Evolutionary conservation across 2,329 filamentous ascomycete genomes (phyloP).

Genomic region (Hymenotorrendiella dingleyae): DNA sequence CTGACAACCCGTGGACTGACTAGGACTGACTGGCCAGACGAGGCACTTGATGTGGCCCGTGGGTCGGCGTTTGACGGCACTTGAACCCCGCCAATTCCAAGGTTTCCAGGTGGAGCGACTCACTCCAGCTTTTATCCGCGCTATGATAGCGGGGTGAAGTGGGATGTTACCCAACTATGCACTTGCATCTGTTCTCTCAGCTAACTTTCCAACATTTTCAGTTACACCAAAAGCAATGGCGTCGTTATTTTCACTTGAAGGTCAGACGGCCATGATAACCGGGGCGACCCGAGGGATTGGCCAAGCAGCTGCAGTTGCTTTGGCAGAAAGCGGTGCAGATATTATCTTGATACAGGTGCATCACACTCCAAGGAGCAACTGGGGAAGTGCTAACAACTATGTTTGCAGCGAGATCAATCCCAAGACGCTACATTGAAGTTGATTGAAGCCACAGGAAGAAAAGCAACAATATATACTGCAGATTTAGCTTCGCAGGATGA

Average conservation of each 20-base stretch:
- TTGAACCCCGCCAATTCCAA: too few relatives aligned
- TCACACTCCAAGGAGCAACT: not conserved
- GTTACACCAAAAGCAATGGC: too few relatives aligned
- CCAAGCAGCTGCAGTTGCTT: conserved; percentile 32
- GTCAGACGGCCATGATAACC: conserved; percentile 34
- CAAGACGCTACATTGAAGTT: conserved; percentile 45
- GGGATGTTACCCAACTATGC: too few relatives aligned
- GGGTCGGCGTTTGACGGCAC: too few relatives aligned
- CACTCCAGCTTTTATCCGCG: too few relatives aligned
- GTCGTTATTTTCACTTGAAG: conserved; percentile 31
- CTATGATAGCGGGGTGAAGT: too few relatives aligned
- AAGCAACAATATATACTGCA: conserved; percentile 60
- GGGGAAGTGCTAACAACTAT: not conserved
- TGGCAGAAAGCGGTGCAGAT: conserved; percentile 36
- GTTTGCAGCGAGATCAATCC: conserved; percentile 23
- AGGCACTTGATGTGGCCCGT: too few relatives aligned
- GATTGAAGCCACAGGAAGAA: conserved; percentile 61
- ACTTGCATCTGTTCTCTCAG: too few relatives aligned
- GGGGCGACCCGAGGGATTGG: conserved; percentile 36
- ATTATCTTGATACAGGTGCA: conserved; percentile 35
- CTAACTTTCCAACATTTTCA: too few relatives aligned
- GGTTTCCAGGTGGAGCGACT: too few relatives aligned
- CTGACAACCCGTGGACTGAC: too few relatives aligned
- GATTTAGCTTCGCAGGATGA: conserved; percentile 59
- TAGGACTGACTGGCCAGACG: too few relatives aligned